These are phyloP conservation scores for Solanum neorickii DNA, from an alignment of 257 asterid species.

Conservation along the genomic window DNA sequence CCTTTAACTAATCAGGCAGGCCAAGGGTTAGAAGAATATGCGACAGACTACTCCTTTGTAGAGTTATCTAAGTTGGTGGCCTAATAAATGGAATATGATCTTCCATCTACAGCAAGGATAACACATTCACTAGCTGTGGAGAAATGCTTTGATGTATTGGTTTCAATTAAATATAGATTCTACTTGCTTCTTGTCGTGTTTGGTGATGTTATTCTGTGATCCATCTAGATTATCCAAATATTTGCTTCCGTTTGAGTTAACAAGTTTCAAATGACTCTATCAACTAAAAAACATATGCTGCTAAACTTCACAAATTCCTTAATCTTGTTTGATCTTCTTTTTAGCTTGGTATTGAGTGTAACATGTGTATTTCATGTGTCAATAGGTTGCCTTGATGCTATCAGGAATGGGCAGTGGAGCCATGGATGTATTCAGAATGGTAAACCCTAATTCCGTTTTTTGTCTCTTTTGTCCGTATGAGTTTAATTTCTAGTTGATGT, in stretches of 20 bases:
- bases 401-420: constrained; percentile 93
- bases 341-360: neutral
- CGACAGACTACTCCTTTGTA: neutral
- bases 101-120: neutral
- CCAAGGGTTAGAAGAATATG: neutral
- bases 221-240: neutral
- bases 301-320: neutral
- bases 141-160: neutral
- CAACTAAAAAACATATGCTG: neutral
- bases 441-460: neutral
- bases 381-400: constrained; percentile 89
- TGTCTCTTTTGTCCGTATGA: neutral
- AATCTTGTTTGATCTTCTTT: neutral
- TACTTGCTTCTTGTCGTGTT: neutral
- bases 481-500: neutral
- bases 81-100: neutral
- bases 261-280: neutral
- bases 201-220: neutral
- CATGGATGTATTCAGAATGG: constrained; percentile 83
- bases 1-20: neutral
- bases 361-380: neutral
- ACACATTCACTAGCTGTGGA: neutral
- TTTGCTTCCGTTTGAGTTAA: neutral
- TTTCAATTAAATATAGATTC: neutral
- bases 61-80: neutral